These are phyloP conservation scores for Dictyostelium firmibasis DNA, from an alignment of 78 protist genomes.

Conservation along the genomic window DNA sequence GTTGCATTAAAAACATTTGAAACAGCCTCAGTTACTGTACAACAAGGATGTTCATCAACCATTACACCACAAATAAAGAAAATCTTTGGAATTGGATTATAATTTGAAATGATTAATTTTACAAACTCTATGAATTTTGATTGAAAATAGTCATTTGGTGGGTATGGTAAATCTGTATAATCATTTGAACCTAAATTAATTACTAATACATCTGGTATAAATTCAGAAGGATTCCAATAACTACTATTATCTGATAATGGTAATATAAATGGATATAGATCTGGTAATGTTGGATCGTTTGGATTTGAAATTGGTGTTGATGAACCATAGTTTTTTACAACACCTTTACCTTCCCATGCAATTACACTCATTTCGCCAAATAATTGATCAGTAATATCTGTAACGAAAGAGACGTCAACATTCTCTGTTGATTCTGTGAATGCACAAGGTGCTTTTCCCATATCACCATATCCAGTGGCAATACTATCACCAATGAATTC, in stretches of 20 bases:
- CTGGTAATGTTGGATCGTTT: conserved; percentile 14
- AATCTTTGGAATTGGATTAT: not conserved
- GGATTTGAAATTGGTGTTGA: conserved; percentile 20
- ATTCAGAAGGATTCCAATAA: conserved; percentile 23
- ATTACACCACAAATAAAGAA: conserved; percentile 80
- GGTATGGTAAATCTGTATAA: conserved; percentile 47
- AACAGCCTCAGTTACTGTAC: conserved; percentile 28
- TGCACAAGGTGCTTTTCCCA: conserved; percentile 19
- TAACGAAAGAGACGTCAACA: conserved; percentile 10
- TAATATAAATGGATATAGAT: not conserved
- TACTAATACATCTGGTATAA: conserved; percentile 39
- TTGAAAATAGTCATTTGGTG: conserved; percentile 48
- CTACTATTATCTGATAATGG: not conserved
- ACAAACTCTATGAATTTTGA: conserved; percentile 1
- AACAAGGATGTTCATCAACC: conserved; percentile 11
- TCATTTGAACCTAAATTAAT: conserved; percentile 80
- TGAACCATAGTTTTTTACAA: conserved; percentile 44
- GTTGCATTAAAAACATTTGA: not conserved
- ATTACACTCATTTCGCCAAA: not conserved
- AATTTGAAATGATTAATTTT: not conserved
- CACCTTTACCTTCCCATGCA: conserved; percentile 73
- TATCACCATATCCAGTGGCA: conserved; percentile 50
- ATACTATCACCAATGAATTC: conserved; percentile 82
- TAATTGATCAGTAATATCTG: conserved; percentile 4
- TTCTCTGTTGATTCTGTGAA: conserved; percentile 47